These are phyloP conservation scores for Laburnicola sp. DNA, from an alignment of 2,329 filamentous ascomycete species.

Conservation along the genomic window DNA sequence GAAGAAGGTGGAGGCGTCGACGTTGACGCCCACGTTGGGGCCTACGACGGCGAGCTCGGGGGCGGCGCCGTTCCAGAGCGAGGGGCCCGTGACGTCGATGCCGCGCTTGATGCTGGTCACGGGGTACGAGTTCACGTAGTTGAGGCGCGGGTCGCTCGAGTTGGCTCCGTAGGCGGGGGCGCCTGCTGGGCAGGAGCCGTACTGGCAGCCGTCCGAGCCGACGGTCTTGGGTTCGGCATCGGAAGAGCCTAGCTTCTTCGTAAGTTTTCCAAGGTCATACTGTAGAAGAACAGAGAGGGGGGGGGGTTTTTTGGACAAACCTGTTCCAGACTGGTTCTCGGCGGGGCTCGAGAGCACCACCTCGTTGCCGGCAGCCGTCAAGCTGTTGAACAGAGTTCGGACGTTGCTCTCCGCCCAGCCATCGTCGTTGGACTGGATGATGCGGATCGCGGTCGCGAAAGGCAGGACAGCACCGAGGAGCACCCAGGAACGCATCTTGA, in stretches of 20 bases:
- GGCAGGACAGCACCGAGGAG: slow-evolving; percentile 32
- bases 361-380: slow-evolving; percentile 60
- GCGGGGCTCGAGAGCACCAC: slow-evolving; percentile 68
- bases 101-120: slow-evolving; percentile 66
- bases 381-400: slow-evolving; percentile 60
- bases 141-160: slow-evolving; percentile 59
- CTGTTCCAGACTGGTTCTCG: slow-evolving; percentile 65
- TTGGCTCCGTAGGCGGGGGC: slow-evolving; percentile 63
- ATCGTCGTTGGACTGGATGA: slow-evolving; percentile 69
- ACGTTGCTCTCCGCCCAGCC: slow-evolving; percentile 73
- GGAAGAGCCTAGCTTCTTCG: slow-evolving; percentile 53
- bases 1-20: slow-evolving; percentile 51
- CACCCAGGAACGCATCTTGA: slow-evolving; percentile 31
- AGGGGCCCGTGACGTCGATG: slow-evolving; percentile 59
- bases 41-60: slow-evolving; percentile 67
- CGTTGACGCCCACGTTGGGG: slow-evolving; percentile 63
- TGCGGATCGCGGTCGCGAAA: slow-evolving; percentile 32
- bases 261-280: not conserved
- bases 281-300: too few relatives aligned
- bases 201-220: slow-evolving; percentile 57
- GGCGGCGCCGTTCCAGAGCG: slow-evolving; percentile 55
- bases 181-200: slow-evolving; percentile 61
- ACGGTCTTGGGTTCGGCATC: slow-evolving; percentile 55
- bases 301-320: slow-evolving; percentile 43
- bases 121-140: slow-evolving; percentile 74